phyloP scores from a whole-genome alignment of 2,329 filamentous ascomycete genomes.

The Fusarium sp. region DNA sequence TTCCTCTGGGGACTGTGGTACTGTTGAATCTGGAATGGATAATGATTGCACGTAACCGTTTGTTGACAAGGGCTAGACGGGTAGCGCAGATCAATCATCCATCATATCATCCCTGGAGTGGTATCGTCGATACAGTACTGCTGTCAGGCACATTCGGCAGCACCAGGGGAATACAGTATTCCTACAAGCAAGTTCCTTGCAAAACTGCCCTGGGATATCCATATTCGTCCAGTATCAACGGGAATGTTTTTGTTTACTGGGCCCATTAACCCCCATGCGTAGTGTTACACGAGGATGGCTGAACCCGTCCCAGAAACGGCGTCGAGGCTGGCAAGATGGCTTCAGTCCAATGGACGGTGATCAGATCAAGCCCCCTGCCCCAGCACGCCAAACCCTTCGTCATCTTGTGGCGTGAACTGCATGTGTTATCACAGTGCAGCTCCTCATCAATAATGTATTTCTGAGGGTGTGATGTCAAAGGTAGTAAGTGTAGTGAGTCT shows the following conservation, averaged over 20 bases:
- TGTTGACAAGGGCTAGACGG: conserved; percentile 1
- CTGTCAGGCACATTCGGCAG: not conserved
- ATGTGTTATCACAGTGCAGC: conserved; percentile 16
- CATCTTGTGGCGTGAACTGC: conserved; percentile 8
- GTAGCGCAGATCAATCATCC: conserved; percentile 24
- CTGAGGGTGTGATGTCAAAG: conserved; percentile 39
- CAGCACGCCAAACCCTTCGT: not conserved
- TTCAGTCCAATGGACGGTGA: conserved; percentile 8
- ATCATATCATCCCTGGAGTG: not conserved
- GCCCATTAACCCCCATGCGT: not conserved
- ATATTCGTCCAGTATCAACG: not conserved
- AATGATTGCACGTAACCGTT: not conserved
- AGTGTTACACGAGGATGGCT: not conserved
- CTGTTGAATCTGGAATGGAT: not conserved
- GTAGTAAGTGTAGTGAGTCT: conserved; percentile 15
- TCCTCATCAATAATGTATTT: not conserved
- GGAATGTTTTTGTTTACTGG: not conserved
- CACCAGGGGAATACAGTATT: not conserved
- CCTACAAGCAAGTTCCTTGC: not conserved
- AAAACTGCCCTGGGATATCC: not conserved
- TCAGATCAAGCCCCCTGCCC: conserved; percentile 20
- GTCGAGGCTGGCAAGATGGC: conserved; percentile 17
- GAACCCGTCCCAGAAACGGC: conserved; percentile 50
- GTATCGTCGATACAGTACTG: not conserved
- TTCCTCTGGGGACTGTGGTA: not conserved